phyloP scores from a whole-genome alignment of 768 basidiomycete genomes.

The Lentinula aciculospora region DNA sequence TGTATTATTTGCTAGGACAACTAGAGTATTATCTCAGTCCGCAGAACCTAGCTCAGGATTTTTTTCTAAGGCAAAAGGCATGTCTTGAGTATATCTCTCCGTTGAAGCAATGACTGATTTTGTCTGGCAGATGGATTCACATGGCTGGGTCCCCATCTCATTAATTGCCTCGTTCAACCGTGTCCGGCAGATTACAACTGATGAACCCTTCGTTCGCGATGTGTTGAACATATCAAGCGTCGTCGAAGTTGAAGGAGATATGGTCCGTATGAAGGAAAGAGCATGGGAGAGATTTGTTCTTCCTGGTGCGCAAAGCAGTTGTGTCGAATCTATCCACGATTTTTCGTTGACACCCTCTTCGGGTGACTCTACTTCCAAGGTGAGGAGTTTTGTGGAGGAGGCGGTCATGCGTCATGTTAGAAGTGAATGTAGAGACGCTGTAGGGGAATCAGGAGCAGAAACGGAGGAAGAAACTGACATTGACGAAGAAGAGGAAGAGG shows the following conservation, averaged over 20 bases:
- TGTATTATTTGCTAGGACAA: conserved; percentile 72
- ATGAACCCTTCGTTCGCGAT: conserved; percentile 58
- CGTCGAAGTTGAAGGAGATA: conserved; percentile 57
- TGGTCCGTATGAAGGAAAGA: conserved; percentile 59
- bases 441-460: background rate
- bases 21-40: conserved; percentile 90
- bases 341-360: conserved; percentile 10
- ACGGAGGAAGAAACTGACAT: conserved; percentile 7
- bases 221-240: conserved; percentile 60
- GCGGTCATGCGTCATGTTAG: background rate
- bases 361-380: background rate
- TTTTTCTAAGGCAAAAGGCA: conserved; percentile 75
- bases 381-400: conserved; percentile 12
- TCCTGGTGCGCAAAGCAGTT: conserved; percentile 54
- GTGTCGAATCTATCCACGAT: conserved; percentile 25
- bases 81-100: conserved; percentile 20
- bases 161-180: conserved; percentile 88
- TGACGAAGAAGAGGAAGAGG: conserved; percentile 64
- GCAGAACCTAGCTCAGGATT: conserved; percentile 86
- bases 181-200: conserved; percentile 59
- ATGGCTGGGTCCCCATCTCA: conserved; percentile 81
- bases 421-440: background rate
- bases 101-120: background rate
- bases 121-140: conserved; percentile 71
- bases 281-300: conserved; percentile 57